Percentiles rank a stretch among this genome's conserved stretches.
Evolutionary conservation across 495 filamentous ascomycete genomes (phyloP).

Genomic region (Lentithecium fluviatile): DNA sequence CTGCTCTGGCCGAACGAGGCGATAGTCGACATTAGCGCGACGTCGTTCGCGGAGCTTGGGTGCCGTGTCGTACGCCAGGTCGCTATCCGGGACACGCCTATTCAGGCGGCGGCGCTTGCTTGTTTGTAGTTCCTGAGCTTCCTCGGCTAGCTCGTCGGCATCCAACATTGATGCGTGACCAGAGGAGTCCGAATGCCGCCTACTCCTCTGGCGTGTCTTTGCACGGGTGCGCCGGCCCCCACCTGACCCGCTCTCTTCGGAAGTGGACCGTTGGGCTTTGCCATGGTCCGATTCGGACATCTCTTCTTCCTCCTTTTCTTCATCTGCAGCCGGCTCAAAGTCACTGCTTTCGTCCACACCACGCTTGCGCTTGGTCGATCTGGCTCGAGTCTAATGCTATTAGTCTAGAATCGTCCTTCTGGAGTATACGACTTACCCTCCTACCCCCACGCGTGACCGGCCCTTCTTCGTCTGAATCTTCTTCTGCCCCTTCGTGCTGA

Average conservation of each 20-base stretch:
- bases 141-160: slow-evolving; percentile 44
- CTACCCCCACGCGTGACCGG: slow-evolving; percentile 51
- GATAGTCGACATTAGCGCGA: slow-evolving; percentile 57
- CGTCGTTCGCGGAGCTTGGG: slow-evolving; percentile 40
- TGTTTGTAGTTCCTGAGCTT: slow-evolving; percentile 72
- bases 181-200: slow-evolving; percentile 52
- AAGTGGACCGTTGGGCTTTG: slow-evolving; percentile 44
- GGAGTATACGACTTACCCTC: slow-evolving; percentile 21
- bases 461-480: slow-evolving; percentile 47
- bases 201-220: slow-evolving; percentile 50
- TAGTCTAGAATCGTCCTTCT: background rate
- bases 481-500: slow-evolving; percentile 46
- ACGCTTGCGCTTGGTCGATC: slow-evolving; percentile 44
- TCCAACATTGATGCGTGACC: slow-evolving; percentile 47
- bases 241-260: slow-evolving; percentile 34
- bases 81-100: slow-evolving; percentile 31
- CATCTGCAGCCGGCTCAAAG: slow-evolving; percentile 73
- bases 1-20: slow-evolving; percentile 73
- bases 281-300: slow-evolving; percentile 53
- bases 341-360: slow-evolving; percentile 71
- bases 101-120: slow-evolving; percentile 49
- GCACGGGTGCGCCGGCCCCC: slow-evolving; percentile 52
- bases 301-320: slow-evolving; percentile 66
- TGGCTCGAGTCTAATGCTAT: slow-evolving; percentile 26
- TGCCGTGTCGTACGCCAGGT: slow-evolving; percentile 49